Conservation (phyloP, 805 yeast genomes). For the Starmerella potacharoeniae region DNA sequence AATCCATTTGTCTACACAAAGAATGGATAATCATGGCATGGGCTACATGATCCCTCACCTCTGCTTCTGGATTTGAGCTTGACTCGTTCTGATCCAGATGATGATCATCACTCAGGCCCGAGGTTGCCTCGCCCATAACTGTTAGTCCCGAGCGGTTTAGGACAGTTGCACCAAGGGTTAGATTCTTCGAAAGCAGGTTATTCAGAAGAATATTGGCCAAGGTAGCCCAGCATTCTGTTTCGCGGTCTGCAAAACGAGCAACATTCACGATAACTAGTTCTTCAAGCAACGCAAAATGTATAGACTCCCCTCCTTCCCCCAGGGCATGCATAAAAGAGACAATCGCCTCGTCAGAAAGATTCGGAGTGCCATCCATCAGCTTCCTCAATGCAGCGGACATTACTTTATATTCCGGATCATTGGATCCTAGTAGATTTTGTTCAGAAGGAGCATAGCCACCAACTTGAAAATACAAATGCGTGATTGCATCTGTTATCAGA, state of each 20-base stretch:
- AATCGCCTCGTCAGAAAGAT: slow-evolving; percentile 44
- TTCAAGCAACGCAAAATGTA: slow-evolving; percentile 34
- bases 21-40: slow-evolving; percentile 36
- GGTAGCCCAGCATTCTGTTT: slow-evolving; percentile 36
- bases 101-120: not conserved
- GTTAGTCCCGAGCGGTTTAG: slow-evolving; percentile 40
- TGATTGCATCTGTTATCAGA: slow-evolving; percentile 32
- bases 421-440: slow-evolving; percentile 12
- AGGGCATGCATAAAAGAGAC: slow-evolving; percentile 38
- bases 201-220: slow-evolving; percentile 38
- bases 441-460: not conserved
- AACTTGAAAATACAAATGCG: slow-evolving; percentile 10
- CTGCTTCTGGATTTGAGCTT: not conserved
- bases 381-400: slow-evolving; percentile 49
- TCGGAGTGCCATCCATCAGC: slow-evolving; percentile 49
- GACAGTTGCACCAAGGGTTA: slow-evolving; percentile 35
- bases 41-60: slow-evolving; percentile 10
- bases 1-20: slow-evolving; percentile 33
- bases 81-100: not conserved
- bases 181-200: slow-evolving; percentile 24
- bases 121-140: slow-evolving; percentile 20
- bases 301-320: not conserved
- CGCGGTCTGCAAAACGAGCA: slow-evolving; percentile 32
- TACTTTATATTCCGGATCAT: slow-evolving; percentile 25
- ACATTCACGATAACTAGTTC: slow-evolving; percentile 44